Base-by-base conservation (phyloP, 2,329 filamentous ascomycete genomes). In the Nannizziopsis arthrosporioides region DNA sequence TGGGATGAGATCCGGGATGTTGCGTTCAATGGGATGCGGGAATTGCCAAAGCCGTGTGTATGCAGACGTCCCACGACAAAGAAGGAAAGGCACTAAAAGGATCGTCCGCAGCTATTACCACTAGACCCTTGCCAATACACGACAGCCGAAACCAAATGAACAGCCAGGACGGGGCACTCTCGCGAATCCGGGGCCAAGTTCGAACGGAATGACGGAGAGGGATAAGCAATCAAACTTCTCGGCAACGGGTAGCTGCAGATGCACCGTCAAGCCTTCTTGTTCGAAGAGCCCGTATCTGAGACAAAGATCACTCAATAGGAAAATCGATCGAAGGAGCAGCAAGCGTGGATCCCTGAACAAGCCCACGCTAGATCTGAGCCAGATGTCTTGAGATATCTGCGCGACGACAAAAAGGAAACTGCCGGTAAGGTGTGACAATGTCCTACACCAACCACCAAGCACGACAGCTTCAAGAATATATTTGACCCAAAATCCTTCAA, bases 401-500 rank as follows among this genome's bases (percentile, higher is more conserved):
- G 36, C 44, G 36, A 39, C 22, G 19, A 39, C 22, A 32, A 32
- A 38, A 45, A 39, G 18, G 27, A 44, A 36, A 46, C 8, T 46
- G 19, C 15, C 36, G 44, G 22, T 39, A 18, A 19, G 44, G 44
- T 46, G 44, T 46, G 36, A 46, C 44, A 32, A 22, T 35, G 44
- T 46, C 44, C 44, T 46, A 46, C 44, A 31, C 36, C 44, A 46
- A 30, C 36, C 11, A 39, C 44, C 12, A 30, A 34, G n/a, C 44
- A 46, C 44, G 39, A 40, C 19, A 22, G 15, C 18, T 37, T 27
- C 19, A 30, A 32, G 5, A 34, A 7, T 5, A n/a, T 46, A 19
- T 18, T 46, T 32, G 27, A 46, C 36, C 22, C 35, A 17, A 31
- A 31, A 27, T 27, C 10, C 15, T 31, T 42, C 19, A 40, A 34